These are phyloP conservation scores for Phytophthora pinifolia DNA, from an alignment of 352 stramenopile species.

Conservation along the genomic window DNA sequence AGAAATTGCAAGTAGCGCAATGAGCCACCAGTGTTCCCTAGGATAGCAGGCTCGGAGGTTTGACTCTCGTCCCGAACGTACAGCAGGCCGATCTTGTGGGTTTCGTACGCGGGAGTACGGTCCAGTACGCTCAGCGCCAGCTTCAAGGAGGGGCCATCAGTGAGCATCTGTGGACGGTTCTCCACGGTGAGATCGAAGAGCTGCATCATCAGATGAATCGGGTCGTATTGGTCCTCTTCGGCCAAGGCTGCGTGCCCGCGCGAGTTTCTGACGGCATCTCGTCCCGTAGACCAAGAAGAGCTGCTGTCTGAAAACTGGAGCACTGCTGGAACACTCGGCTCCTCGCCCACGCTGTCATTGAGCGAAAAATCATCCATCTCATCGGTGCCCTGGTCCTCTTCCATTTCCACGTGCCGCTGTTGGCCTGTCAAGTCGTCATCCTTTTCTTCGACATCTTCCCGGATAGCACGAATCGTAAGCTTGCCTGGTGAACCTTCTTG, in stretches of 20 bases:
- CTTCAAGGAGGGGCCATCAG: constrained; percentile 48
- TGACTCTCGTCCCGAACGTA: constrained; percentile 69
- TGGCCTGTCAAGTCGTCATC: constrained; percentile 7
- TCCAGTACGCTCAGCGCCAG: constrained; percentile 79
- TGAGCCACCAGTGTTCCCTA: constrained; percentile 70
- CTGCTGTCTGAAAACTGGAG: constrained; percentile 10
- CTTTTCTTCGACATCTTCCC: constrained; percentile 32
- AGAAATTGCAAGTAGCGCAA: constrained; percentile 78
- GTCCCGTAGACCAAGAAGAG: neutral
- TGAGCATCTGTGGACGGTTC: constrained; percentile 60
- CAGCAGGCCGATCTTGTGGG: constrained; percentile 85
- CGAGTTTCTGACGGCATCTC: neutral
- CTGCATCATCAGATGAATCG: constrained; percentile 82
- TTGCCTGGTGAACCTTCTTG: constrained; percentile 21
- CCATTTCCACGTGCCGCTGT: constrained; percentile 1
- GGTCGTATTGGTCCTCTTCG: constrained; percentile 38
- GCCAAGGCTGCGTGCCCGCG: neutral
- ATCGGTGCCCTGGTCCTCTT: constrained; percentile 1
- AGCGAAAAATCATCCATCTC: constrained; percentile 35
- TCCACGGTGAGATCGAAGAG: constrained; percentile 68
- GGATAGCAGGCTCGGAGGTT: constrained; percentile 63
- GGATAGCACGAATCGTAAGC: constrained; percentile 23
- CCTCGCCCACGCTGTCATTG: constrained; percentile 15
- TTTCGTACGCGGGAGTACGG: constrained; percentile 80
- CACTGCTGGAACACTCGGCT: neutral